Evolutionary conservation across 2,329 filamentous ascomycete genomes (phyloP), one percentile per base, ranked within the genome.

Genomic region (Monilinia aucupariae): DNA sequence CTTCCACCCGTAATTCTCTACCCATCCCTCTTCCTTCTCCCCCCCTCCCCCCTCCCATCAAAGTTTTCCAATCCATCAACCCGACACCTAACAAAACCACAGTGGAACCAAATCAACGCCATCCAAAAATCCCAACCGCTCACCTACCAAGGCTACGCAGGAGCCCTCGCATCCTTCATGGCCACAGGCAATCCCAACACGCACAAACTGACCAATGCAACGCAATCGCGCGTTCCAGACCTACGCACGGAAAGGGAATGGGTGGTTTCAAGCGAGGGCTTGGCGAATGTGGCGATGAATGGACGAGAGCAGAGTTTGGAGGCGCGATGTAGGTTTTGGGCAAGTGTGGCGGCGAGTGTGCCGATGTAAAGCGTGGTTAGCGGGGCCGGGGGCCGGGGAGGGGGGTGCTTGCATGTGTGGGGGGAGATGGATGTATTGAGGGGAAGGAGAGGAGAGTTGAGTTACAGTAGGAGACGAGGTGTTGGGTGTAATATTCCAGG

Each of bases 101-200:
- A 81, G 79, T 87, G 83, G 84, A 82, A 87, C 67, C 76, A 76
- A 41, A 71, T 85, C 68, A 82, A 82, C 64, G 61, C 76, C 0
- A 72, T 82, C 3, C 85, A 87, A 64, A 70, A 78, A 62, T 75
- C 78, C 0, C 78, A 86, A 64, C 76, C 79, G 0, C 65, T 81
- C 0, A 81, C 81, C 7, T 87, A 87, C 65, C 65, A 80, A 22
- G 84, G 81, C 13, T 87, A 80, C 65, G 72, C 80, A 1, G 84
- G 85, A 5, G 83, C 84, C 0, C 80, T 87, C 69, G 83, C 81
- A 0, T 83, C 80, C 30, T 87, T 86, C 71, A 81, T 86, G 64
- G 78, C 82, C 70, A 84, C 81, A 0, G 82, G 82, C 0, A 78
- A 85, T 70, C 82, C 84, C 0, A 85, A 86, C 68, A 73, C 76